Percentiles rank a stretch among this genome's conserved stretches.
Conservation (phyloP, 2,329 filamentous ascomycete genomes). For the Fusarium fracticaudum region DNA sequence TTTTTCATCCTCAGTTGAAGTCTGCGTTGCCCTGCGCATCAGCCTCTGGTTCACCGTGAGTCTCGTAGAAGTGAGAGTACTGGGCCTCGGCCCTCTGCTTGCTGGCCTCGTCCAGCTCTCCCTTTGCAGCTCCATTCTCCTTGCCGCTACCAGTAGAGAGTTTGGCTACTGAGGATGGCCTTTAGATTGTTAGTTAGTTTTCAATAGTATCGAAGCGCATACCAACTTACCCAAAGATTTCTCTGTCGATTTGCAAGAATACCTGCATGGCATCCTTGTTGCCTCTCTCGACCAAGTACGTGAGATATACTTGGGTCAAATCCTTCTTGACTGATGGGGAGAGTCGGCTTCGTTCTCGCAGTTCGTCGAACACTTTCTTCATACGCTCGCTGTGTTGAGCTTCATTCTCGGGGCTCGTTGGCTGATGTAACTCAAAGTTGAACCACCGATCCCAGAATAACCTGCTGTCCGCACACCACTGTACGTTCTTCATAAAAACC, state of each 20-base stretch:
- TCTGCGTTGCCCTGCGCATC: constrained; percentile 60
- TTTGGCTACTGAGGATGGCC: constrained; percentile 58
- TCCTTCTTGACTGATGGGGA: constrained; percentile 75
- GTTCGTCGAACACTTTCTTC: constrained; percentile 80
- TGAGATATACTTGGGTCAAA: constrained; percentile 80
- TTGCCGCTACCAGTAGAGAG: constrained; percentile 54
- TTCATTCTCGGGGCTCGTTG: constrained; percentile 72
- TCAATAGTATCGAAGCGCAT: background rate
- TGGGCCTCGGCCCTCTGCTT: constrained; percentile 61
- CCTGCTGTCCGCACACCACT: constrained; percentile 85
- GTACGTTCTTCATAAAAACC: constrained; percentile 82
- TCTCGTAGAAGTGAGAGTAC: constrained; percentile 64
- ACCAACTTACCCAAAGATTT: constrained; percentile 80
- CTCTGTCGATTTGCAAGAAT: constrained; percentile 82
- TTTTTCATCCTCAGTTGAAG: constrained; percentile 55
- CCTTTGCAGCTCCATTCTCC: constrained; percentile 55
- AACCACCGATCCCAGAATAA: constrained; percentile 93
- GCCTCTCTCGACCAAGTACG: constrained; percentile 84
- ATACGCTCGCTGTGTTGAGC: constrained; percentile 75
- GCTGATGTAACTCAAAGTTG: constrained; percentile 87
- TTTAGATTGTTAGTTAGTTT: constrained; percentile 41
- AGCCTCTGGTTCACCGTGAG: constrained; percentile 57
- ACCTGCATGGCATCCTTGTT: constrained; percentile 86
- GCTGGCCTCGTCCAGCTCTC: constrained; percentile 62
- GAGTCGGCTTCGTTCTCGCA: constrained; percentile 78